phyloP scores from a whole-genome alignment of 495 filamentous ascomycete genomes.

The Penicillium desertorum region DNA sequence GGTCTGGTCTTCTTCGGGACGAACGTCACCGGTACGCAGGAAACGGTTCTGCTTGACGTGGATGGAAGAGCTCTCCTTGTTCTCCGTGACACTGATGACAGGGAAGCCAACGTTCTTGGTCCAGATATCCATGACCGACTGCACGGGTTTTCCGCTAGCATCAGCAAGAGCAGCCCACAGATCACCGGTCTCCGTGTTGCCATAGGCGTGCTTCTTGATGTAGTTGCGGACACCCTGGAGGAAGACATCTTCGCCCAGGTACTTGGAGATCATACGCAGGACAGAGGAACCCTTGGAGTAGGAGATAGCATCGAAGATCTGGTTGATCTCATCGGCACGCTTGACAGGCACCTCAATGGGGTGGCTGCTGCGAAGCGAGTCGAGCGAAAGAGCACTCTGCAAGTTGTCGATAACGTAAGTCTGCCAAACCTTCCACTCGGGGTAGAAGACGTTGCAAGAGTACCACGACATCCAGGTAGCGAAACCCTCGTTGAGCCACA shows the following conservation, averaged over 20 bases:
- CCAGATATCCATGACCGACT: slow-evolving; percentile 69
- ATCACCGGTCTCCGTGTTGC: slow-evolving; percentile 72
- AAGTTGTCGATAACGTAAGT: slow-evolving; percentile 88
- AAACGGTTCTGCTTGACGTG: slow-evolving; percentile 67
- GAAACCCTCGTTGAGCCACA: slow-evolving; percentile 98
- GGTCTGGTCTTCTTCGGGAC: slow-evolving; percentile 70
- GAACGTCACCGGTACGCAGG: slow-evolving; percentile 64
- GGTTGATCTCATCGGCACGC: slow-evolving; percentile 91
- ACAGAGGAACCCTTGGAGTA: slow-evolving; percentile 97
- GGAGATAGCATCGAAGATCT: slow-evolving; percentile 98
- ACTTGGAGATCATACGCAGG: slow-evolving; percentile 94
- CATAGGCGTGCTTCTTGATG: slow-evolving; percentile 91
- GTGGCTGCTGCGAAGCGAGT: slow-evolving; percentile 91
- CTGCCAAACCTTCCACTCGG: slow-evolving; percentile 99
- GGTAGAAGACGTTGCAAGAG: slow-evolving; percentile 73
- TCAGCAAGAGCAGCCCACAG: slow-evolving; percentile 87
- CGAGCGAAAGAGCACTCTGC: slow-evolving; percentile 80
- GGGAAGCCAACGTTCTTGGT: slow-evolving; percentile 69
- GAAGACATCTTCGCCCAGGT: slow-evolving; percentile 90
- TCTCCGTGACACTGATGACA: slow-evolving; percentile 61
- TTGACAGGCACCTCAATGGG: slow-evolving; percentile 97
- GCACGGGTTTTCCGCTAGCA: slow-evolving; percentile 87
- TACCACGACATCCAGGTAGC: slow-evolving; percentile 83
- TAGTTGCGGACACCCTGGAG: slow-evolving; percentile 89
- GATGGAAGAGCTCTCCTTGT: slow-evolving; percentile 43